A percentile compares a stretch with the other conserved stretches of the same genome.
phyloP scores from a whole-genome alignment of 768 basidiomycete species.

The Mycena metata region DNA sequence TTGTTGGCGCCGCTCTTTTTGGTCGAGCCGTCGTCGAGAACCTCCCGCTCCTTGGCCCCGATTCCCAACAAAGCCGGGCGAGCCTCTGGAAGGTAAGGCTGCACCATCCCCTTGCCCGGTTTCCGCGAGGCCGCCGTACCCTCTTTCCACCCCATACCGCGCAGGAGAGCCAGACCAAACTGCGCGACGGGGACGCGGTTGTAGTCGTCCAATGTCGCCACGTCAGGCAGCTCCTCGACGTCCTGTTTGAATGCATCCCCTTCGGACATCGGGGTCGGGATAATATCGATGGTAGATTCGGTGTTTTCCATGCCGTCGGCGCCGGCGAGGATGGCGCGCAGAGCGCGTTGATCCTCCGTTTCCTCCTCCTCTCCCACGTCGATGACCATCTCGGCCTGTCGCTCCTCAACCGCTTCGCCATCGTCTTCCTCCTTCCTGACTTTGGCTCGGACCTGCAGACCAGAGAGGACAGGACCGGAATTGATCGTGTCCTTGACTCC shows the following conservation, averaged over 20 bases:
- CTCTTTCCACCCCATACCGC: conserved; percentile 98
- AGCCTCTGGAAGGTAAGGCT: conserved; percentile 86
- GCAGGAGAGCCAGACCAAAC: conserved; percentile 92
- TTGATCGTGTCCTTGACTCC: conserved; percentile 84
- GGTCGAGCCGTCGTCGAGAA: conserved; percentile 75
- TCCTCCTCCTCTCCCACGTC: conserved; percentile 59
- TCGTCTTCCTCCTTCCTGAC: conserved; percentile 49
- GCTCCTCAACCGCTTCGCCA: conserved; percentile 39
- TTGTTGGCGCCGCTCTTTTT: conserved; percentile 60
- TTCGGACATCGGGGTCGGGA: conserved; percentile 78
- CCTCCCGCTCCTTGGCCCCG: conserved; percentile 90
- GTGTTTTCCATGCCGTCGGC: conserved; percentile 56
- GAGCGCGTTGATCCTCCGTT: conserved; percentile 84
- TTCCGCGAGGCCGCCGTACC: conserved; percentile 79
- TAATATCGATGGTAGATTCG: conserved; percentile 69
- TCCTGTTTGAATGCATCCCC: conserved; percentile 89
- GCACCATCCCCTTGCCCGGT: conserved; percentile 70
- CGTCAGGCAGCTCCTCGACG: conserved; percentile 81
- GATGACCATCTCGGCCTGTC: conserved; percentile 40
- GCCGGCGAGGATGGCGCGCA: conserved; percentile 82
- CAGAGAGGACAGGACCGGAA: conserved; percentile 77
- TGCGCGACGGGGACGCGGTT: conserved; percentile 91
- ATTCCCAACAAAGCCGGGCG: conserved; percentile 92
- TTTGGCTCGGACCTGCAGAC: conserved; percentile 69
- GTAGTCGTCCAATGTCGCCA: conserved; percentile 87